Base-by-base conservation (phyloP, 192 early-diverging fungal genomes). In the Mortierella antarctica region DNA sequence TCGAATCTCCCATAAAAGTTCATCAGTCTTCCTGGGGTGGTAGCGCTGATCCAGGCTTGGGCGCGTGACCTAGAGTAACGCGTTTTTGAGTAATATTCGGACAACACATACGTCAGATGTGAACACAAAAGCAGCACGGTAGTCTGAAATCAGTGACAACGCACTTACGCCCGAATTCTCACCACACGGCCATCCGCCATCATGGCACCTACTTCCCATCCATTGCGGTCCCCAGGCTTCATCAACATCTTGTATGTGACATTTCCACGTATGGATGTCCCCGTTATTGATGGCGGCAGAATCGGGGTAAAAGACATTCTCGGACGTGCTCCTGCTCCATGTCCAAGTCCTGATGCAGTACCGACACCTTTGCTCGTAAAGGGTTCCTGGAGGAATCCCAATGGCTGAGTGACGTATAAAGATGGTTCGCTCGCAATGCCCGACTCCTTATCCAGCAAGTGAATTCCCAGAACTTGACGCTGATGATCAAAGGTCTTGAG, bases 191-290 rank as follows among this genome's bases (percentile, higher is more conserved):
- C 73, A 57, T 62, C 56, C 14, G 65, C 20, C 52, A 62, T 65
- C 3, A 62, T 53, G n/a, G 59, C 64, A 14, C 73, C 73, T 0
- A 74, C 48, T 42, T 74, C 73, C 73, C 64, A 67, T 9, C 58
- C 73, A n/a, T 45, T 46, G 9, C 51, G 55, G 14, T 56, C 73
- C 13, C 52, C 18, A 6, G 73, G 46, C 4, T 12, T 20, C 7
- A 53, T 41, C 51, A 74, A 45, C 65, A 74, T 62, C 31, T 23
- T 41, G 31, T 67, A 74, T 2, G 49, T 41, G 3, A 74, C 73
- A 23, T 58, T 15, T n/a, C 59, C 73, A n/a, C 55, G 15, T 42
- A 74, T 56, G 5, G 73, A 67, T 6, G 15, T n/a, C 7, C 69
- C 69, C 10, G 69, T 56, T n/a, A 71, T 13, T 18, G 12, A n/a